Percentiles rank a stretch among this genome's conserved stretches.
phyloP scores from a whole-genome alignment of 805 yeast species.

The Wickerhamomyces chaumierensis region DNA sequence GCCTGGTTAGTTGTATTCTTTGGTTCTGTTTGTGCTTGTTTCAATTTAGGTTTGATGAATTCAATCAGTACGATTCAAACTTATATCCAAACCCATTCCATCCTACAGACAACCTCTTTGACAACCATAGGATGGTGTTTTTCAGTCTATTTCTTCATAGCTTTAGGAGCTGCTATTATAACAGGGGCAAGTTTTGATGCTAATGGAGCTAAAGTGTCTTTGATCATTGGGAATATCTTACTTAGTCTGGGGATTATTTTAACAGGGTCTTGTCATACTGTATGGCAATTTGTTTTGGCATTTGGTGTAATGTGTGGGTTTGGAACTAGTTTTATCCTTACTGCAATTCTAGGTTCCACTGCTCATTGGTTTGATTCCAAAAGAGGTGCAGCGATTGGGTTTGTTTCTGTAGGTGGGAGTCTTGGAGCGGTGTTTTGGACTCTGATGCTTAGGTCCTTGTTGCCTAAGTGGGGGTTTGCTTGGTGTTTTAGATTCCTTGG shows the following conservation, averaged over 20 bases:
- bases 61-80: slow-evolving; percentile 60
- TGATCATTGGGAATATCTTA: slow-evolving; percentile 33
- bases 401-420: slow-evolving; percentile 57
- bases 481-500: slow-evolving; percentile 49
- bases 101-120: slow-evolving; percentile 20
- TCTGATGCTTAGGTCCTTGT: slow-evolving; percentile 33
- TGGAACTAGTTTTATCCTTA: slow-evolving; percentile 38
- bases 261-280: slow-evolving; percentile 33
- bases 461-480: slow-evolving; percentile 38
- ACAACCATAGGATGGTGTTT: slow-evolving; percentile 63
- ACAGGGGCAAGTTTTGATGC: slow-evolving; percentile 44
- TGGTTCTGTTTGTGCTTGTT: slow-evolving; percentile 37
- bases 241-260: slow-evolving; percentile 39
- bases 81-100: slow-evolving; percentile 39
- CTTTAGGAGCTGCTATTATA: slow-evolving; percentile 22
- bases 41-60: slow-evolving; percentile 53
- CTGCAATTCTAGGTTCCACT: slow-evolving; percentile 42
- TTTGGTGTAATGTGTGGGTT: slow-evolving; percentile 44
- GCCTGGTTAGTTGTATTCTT: slow-evolving; percentile 24
- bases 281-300: slow-evolving; percentile 50
- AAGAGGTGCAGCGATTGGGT: slow-evolving; percentile 50
- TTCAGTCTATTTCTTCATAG: slow-evolving; percentile 20
- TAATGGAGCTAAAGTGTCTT: slow-evolving; percentile 38
- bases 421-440: slow-evolving; percentile 58
- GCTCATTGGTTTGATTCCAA: slow-evolving; percentile 51